Evolutionary conservation across 179 eudicot genomes (phyloP), one percentile per base, ranked within the genome.

Genomic region (Pouteria campechiana): DNA sequence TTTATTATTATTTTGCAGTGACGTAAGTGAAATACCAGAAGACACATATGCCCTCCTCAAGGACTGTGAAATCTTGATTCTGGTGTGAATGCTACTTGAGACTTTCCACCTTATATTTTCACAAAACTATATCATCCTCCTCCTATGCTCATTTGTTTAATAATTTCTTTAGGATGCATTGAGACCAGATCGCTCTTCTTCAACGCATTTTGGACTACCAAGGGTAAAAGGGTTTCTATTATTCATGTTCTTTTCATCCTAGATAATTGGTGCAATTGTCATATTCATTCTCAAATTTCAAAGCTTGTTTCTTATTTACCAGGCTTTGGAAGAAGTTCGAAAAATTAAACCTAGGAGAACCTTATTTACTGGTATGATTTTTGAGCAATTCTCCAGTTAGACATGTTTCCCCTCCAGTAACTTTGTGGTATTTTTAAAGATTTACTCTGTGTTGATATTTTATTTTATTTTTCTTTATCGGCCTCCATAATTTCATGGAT

Each of bases 141-240:
- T 15, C 15, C 31, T 18, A 1, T 5, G 25, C 17, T 48, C 21
- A 24, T 39, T 2, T 41, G 11, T 29, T 52, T 24, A 39, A 42
- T 40, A 15, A 41, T 39, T 46, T 25, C 23, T 17, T 20, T 55
- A 87, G 99, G 99, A 92, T 64, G 99, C 96, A 11, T 45, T 88
- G 41, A 80, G 93, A 63, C 96, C 96, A 44, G 94, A 80, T 61
- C 75, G 86, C 43, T 92, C 96, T 39, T 76, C 99, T 39, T 42
- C 96, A n/a, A 92, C 99, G 25, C 96, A 92, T 72, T 92, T 92
- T 50, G 96, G 99, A 60, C 99, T 92, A 65, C 96, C 96, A 41
- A 75, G 77, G 70, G 99, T 88, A 58, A 43, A n/a, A n/a, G n/a
- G n/a, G n/a, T n/a, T n/a, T n/a, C n/a, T n/a, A n/a, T n/a, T n/a